These are phyloP conservation scores for Blastomyces gilchristii DNA, from an alignment of 2,329 filamentous ascomycete genomes.

Conservation along the genomic window DNA sequence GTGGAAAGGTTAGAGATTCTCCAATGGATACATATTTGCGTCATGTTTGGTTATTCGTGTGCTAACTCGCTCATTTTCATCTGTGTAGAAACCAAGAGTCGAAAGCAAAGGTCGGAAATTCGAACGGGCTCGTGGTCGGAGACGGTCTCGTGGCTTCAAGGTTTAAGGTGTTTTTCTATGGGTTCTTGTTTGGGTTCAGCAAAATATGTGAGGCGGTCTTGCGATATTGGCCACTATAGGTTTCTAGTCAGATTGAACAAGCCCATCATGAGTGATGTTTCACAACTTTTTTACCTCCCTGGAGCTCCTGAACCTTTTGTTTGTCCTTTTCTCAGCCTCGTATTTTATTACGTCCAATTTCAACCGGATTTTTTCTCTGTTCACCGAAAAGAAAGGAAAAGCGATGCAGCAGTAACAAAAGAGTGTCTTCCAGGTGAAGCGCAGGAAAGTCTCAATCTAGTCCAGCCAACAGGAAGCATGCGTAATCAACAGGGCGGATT, in stretches of 20 bases:
- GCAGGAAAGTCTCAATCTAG: neutral
- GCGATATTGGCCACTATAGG: slow-evolving; percentile 2
- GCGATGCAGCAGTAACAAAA: neutral
- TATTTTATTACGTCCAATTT: slow-evolving; percentile 4
- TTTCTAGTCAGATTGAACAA: slow-evolving; percentile 8
- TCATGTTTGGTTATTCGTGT: neutral
- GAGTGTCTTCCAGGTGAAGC: too few species aligned
- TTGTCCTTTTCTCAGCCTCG: neutral
- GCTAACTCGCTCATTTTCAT: slow-evolving; percentile 4
- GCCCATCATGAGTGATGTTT: slow-evolving; percentile 6
- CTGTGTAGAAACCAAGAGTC: slow-evolving; percentile 76
- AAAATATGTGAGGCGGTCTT: slow-evolving; percentile 5
- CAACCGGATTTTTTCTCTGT: neutral
- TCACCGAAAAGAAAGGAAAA: neutral
- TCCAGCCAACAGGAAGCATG: neutral
- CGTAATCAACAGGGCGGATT: neutral
- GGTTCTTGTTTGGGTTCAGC: slow-evolving; percentile 15
- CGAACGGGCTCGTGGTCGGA: slow-evolving; percentile 97
- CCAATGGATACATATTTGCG: neutral
- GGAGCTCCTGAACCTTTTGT: neutral
- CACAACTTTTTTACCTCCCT: neutral
- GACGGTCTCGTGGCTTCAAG: slow-evolving; percentile 99
- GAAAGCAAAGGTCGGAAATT: slow-evolving; percentile 99
- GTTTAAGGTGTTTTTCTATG: slow-evolving; percentile 54
- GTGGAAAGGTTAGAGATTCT: slow-evolving; percentile 65